A percentile compares a stretch with the other conserved stretches of the same genome.
These are phyloP conservation scores for Trifolium dubium DNA, from an alignment of 306 rosid species.

Conservation along the genomic window DNA sequence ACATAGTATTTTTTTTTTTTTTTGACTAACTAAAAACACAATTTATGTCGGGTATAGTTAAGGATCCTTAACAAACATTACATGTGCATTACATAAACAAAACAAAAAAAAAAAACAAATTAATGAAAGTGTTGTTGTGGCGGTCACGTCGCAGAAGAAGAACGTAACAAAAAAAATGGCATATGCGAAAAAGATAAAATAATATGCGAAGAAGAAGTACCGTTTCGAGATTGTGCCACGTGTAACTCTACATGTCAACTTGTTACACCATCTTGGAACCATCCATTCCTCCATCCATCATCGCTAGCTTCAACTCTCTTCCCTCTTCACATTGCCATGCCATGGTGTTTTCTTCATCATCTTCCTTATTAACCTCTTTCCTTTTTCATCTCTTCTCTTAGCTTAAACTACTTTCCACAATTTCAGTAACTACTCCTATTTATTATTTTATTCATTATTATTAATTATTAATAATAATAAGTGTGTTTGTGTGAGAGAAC, in stretches of 20 bases:
- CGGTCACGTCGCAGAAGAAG: neutral
- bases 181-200: constrained; percentile 68
- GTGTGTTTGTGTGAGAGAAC: neutral
- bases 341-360: too few relatives aligned
- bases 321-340: neutral
- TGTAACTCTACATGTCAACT: constrained; percentile 77
- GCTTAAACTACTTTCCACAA: constrained; percentile 10
- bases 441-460: too few relatives aligned
- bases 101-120: too few relatives aligned
- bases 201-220: constrained; percentile 61
- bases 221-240: constrained; percentile 74
- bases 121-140: constrained; percentile 4
- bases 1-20: too few relatives aligned
- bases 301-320: constrained; percentile 17
- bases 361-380: neutral
- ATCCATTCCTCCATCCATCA: constrained; percentile 33
- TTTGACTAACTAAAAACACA: neutral
- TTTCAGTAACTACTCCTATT: neutral
- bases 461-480: too few relatives aligned
- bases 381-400: constrained; percentile 20
- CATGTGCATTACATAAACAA: too few relatives aligned
- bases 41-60: neutral
- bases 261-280: constrained; percentile 69
- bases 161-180: constrained; percentile 37
- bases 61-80: neutral